Conservation (phyloP, 345 rosid genomes). For the Citrus sinensis region DNA sequence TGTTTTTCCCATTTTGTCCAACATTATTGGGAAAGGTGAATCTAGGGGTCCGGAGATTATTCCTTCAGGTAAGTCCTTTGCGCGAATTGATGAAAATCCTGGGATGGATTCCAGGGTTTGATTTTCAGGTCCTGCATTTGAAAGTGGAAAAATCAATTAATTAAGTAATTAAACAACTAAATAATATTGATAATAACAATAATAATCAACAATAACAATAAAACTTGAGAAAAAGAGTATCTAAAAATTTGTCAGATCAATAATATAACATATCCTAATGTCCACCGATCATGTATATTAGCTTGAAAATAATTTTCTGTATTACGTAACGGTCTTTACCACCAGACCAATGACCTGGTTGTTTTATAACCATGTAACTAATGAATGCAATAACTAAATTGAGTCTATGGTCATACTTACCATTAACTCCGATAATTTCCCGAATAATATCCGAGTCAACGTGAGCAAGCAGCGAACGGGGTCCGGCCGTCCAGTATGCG, state of each 20-base stretch:
- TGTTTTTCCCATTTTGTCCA: conserved; percentile 35
- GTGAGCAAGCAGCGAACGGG: conserved; percentile 40
- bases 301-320: not conserved
- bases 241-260: not conserved
- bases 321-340: too few relatives aligned
- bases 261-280: too few relatives aligned
- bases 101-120: conserved; percentile 35
- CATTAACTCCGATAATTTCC: conserved; percentile 15
- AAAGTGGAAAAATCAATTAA: not conserved
- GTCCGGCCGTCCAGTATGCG: conserved; percentile 45
- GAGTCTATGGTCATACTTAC: not conserved
- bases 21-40: conserved; percentile 20
- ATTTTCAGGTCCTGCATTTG: conserved; percentile 23
- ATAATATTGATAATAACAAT: not conserved
- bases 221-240: too few relatives aligned
- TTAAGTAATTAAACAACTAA: not conserved
- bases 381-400: not conserved
- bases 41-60: not conserved
- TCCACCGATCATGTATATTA: too few relatives aligned
- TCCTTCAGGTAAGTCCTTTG: conserved; percentile 33
- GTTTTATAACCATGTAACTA: not conserved
- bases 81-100: conserved; percentile 30
- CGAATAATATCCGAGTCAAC: conserved; percentile 33
- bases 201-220: not conserved
- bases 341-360: too few relatives aligned